phyloP scores from a whole-genome alignment of 305 asterid genomes.

The Rubia peregrina region DNA sequence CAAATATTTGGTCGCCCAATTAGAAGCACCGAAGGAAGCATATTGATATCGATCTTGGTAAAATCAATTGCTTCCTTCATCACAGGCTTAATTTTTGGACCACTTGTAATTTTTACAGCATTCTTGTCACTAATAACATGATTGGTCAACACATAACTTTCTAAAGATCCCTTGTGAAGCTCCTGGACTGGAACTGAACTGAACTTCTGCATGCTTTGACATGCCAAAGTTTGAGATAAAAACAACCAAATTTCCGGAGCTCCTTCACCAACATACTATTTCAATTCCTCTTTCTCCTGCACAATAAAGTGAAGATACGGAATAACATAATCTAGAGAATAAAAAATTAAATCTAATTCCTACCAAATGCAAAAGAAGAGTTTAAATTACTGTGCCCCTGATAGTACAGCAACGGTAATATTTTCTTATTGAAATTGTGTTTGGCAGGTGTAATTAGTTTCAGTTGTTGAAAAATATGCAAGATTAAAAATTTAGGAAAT shows the following conservation, averaged over 20 bases:
- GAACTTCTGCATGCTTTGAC: slow-evolving; percentile 17
- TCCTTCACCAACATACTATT: background rate
- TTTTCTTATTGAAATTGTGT: background rate
- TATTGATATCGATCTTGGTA: slow-evolving; percentile 56
- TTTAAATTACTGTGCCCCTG: background rate
- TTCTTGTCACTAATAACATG: slow-evolving; percentile 26
- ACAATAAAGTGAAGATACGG: background rate
- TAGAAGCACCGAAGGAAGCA: slow-evolving; percentile 70
- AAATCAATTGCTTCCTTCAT: slow-evolving; percentile 54
- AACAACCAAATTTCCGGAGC: background rate
- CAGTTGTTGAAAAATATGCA: background rate
- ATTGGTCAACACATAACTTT: slow-evolving; percentile 24
- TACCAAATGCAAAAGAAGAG: background rate
- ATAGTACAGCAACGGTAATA: background rate
- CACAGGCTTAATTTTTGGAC: slow-evolving; percentile 24
- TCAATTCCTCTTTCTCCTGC: background rate
- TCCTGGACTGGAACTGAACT: slow-evolving; percentile 36
- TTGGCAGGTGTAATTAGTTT: background rate
- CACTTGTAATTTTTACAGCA: slow-evolving; percentile 20
- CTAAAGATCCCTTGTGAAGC: slow-evolving; percentile 22
- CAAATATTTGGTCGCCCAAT: slow-evolving; percentile 96
- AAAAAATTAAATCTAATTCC: background rate
- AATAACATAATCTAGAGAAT: background rate
- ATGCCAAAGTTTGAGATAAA: background rate
- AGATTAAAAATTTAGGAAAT: background rate